Evolutionary conservation across 2,329 filamentous ascomycete genomes (phyloP).

Genomic region (Didymella sp.): DNA sequence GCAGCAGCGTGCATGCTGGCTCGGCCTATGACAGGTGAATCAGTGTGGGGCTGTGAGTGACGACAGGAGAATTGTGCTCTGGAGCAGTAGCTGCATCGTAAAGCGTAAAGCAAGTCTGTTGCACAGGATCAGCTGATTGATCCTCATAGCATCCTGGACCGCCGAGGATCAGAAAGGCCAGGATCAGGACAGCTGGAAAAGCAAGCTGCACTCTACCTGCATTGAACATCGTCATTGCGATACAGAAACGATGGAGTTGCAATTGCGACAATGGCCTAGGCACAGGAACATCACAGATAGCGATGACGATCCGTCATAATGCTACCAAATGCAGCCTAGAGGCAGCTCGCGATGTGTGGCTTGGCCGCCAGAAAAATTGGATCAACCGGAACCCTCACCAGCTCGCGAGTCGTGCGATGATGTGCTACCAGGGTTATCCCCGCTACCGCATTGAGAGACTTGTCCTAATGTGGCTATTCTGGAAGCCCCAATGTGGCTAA

Average conservation of each 20-base stretch:
- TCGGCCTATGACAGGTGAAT: constrained; percentile 3
- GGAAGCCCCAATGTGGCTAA: constrained; percentile 4
- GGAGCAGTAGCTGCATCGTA: constrained; percentile 28
- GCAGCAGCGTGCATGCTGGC: constrained; percentile 12
- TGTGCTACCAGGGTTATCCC: constrained; percentile 18
- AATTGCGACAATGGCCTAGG: background rate
- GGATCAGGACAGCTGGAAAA: constrained; percentile 3
- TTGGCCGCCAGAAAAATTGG: constrained; percentile 13
- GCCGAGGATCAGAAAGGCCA: constrained; percentile 13
- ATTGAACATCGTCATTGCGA: background rate
- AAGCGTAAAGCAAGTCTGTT: constrained; percentile 17
- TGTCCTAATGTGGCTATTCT: constrained; percentile 7
- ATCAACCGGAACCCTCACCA: constrained; percentile 18
- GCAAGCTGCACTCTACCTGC: background rate
- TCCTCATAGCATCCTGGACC: constrained; percentile 24
- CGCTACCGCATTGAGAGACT: background rate
- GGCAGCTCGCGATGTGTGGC: background rate
- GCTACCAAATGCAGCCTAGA: constrained; percentile 4
- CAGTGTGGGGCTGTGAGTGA: constrained; percentile 22
- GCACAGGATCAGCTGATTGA: constrained; percentile 23
- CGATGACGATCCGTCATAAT: constrained; percentile 2
- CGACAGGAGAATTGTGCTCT: constrained; percentile 22
- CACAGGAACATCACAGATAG: constrained; percentile 1
- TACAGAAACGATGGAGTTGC: background rate
- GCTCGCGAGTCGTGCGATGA: constrained; percentile 17